Evolutionary conservation across 345 rosid genomes (phyloP).

Genomic region (Trapa bicornis): DNA sequence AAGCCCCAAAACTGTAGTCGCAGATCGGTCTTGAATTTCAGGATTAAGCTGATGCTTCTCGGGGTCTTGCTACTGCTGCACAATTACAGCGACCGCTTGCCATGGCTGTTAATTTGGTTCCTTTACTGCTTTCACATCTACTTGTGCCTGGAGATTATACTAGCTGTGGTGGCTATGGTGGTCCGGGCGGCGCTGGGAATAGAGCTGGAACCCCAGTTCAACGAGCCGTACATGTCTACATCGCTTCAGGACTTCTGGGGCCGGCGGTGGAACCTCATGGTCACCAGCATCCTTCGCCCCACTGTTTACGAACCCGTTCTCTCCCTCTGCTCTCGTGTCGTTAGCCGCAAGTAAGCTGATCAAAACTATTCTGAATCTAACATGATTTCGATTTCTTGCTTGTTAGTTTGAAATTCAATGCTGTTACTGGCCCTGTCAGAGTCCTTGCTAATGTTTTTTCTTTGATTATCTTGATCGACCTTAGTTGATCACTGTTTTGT

Average conservation of each 20-base stretch:
- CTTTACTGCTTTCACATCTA: constrained; percentile 17
- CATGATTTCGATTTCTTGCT: too few relatives aligned
- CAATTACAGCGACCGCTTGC: constrained; percentile 10
- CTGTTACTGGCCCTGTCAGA: too few relatives aligned
- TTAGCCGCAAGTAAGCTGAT: constrained; percentile 12
- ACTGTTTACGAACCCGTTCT: constrained; percentile 17
- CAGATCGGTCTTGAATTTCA: constrained; percentile 13
- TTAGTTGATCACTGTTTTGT: too few relatives aligned
- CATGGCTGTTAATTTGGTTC: constrained; percentile 7
- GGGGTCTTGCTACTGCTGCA: constrained; percentile 8
- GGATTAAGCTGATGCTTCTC: constrained; percentile 6
- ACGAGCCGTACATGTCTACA: constrained; percentile 21
- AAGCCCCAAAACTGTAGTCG: constrained; percentile 2
- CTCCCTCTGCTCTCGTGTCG: neutral
- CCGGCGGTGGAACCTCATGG: constrained; percentile 24
- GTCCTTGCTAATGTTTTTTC: too few relatives aligned
- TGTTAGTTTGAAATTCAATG: too few relatives aligned
- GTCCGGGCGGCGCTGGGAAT: constrained; percentile 11
- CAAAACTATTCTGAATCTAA: neutral
- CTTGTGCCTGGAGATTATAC: constrained; percentile 13
- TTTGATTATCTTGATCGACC: too few relatives aligned
- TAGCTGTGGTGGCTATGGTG: constrained; percentile 7
- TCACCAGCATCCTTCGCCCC: constrained; percentile 21
- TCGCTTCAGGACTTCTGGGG: constrained; percentile 32
- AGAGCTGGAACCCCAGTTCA: constrained; percentile 28